phyloP scores from a whole-genome alignment of 495 filamentous ascomycete species.

The Ascobolus immersus region DNA sequence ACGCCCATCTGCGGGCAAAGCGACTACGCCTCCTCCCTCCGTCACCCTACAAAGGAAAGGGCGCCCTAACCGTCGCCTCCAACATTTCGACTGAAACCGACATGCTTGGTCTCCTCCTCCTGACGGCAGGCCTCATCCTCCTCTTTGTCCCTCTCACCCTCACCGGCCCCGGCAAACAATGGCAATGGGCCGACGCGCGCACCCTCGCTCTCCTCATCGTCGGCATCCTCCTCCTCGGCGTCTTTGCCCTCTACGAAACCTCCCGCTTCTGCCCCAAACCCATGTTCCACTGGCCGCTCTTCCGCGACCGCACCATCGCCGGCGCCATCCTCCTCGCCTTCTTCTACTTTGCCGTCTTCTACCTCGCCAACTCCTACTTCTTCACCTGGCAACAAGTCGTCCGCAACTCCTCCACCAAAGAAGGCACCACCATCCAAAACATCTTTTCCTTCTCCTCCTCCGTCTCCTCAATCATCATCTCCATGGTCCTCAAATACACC shows the following conservation, averaged over 20 bases:
- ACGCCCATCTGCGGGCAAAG: constrained; percentile 31
- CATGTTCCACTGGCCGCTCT: constrained; percentile 32
- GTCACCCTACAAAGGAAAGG: constrained; percentile 18
- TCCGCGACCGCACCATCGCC: constrained; percentile 35
- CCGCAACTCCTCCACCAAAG: constrained; percentile 31
- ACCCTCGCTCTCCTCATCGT: constrained; percentile 31
- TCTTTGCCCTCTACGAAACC: constrained; percentile 38
- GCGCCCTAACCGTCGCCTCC: constrained; percentile 17
- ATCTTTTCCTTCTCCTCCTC: constrained; percentile 46
- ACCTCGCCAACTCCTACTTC: constrained; percentile 41
- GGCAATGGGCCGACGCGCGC: constrained; percentile 16
- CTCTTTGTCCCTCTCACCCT: constrained; percentile 36
- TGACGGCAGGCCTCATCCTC: constrained; percentile 31
- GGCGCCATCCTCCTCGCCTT: constrained; percentile 31
- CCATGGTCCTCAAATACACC: constrained; percentile 35
- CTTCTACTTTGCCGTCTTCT: constrained; percentile 44
- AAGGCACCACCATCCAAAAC: constrained; percentile 40
- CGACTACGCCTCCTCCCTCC: constrained; percentile 25
- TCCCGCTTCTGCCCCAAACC: constrained; percentile 28
- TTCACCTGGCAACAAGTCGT: constrained; percentile 53
- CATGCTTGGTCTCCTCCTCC: constrained; percentile 28
- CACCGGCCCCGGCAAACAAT: constrained; percentile 20
- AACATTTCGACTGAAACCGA: constrained; percentile 31
- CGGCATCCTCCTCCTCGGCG: constrained; percentile 29
- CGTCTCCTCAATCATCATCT: constrained; percentile 34